Percentiles rank a stretch among this genome's conserved stretches.
These are phyloP conservation scores for Austroboletus olivaceoglutinosus DNA, from an alignment of 1,284 basidiomycete genomes.

Conservation along the genomic window DNA sequence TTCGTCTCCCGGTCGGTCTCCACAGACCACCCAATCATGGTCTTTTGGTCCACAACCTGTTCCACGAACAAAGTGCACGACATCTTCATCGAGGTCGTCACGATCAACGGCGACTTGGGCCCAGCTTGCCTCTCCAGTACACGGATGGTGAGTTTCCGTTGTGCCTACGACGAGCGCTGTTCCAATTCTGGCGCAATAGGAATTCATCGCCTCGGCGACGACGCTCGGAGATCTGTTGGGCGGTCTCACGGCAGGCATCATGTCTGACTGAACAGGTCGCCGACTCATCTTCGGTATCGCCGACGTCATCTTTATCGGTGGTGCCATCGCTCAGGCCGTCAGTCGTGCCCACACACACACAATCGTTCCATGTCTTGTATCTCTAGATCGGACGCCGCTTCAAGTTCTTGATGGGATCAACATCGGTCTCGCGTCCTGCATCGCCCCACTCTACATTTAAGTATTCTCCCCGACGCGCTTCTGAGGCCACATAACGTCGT, in stretches of 20 bases:
- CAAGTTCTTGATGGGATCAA: conserved; percentile 71
- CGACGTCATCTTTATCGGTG: conserved; percentile 74
- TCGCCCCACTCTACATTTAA: conserved; percentile 81
- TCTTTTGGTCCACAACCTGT: no score
- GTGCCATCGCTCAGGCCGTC: conserved; percentile 67
- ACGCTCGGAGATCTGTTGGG: conserved; percentile 78
- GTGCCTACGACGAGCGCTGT: neutral
- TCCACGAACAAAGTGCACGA: no score
- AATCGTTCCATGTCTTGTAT: neutral
- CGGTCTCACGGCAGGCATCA: conserved; percentile 65
- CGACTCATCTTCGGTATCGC: conserved; percentile 67
- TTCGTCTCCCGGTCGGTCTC: no score
- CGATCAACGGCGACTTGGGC: conserved; percentile 69
- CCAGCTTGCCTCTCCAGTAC: conserved; percentile 54
- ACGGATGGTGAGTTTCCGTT: conserved; percentile 54
- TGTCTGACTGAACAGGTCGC: conserved; percentile 74
- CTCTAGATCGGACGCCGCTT: conserved; percentile 69
- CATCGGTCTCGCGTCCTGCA: conserved; percentile 73
- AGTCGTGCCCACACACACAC: conserved; percentile 53
- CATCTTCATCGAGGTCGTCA: no score
- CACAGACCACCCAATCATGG: no score
- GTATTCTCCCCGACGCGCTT: conserved; percentile 77
- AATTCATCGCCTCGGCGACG: conserved; percentile 79
- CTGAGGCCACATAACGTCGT: conserved; percentile 72
- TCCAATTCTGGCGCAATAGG: conserved; percentile 43